A percentile compares a stretch with the other conserved stretches of the same genome.
phyloP scores from a whole-genome alignment of 2,329 filamentous ascomycete species.

The Zopfia rhizophila region DNA sequence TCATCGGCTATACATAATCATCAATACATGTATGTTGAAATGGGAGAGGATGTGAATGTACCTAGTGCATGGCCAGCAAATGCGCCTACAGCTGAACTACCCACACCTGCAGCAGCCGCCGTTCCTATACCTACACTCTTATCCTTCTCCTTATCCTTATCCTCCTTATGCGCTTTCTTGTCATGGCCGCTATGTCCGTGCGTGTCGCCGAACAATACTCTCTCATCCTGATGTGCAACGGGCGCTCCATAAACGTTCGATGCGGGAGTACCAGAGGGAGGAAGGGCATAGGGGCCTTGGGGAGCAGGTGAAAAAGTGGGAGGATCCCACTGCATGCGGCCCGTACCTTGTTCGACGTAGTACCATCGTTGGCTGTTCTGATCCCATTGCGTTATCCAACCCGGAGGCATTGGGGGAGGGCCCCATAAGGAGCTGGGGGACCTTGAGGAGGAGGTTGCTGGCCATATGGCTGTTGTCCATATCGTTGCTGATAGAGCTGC shows the following conservation, averaged over 20 bases:
- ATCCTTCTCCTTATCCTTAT: conserved; percentile 47
- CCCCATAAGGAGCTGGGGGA: conserved; percentile 53
- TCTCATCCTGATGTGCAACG: conserved; percentile 33
- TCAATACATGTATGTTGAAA: conserved; percentile 9
- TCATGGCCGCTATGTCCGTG: conserved; percentile 8
- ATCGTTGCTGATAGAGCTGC: conserved; percentile 22
- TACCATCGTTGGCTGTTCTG: conserved; percentile 70
- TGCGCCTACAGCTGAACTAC: conserved; percentile 69
- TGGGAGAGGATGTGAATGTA: conserved; percentile 49
- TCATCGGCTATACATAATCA: conserved; percentile 38
- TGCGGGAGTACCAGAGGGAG: conserved; percentile 37
- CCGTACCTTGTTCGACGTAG: conserved; percentile 71
- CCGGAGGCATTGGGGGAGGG: conserved; percentile 62
- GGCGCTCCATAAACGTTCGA: conserved; percentile 1
- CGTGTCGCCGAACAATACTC: conserved; percentile 38
- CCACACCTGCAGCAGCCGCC: conserved; percentile 66
- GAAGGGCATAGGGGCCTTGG: conserved; percentile 46
- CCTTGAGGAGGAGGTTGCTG: conserved; percentile 37
- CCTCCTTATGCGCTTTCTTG: conserved; percentile 32
- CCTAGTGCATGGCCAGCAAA: conserved; percentile 66
- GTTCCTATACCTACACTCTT: conserved; percentile 59
- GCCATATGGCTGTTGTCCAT: conserved; percentile 24
- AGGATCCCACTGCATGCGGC: conserved; percentile 72
- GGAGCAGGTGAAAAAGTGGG: conserved; percentile 53
- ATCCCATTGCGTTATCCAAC: conserved; percentile 73